These are phyloP conservation scores for Marasmius oreades DNA, from an alignment of 1,284 basidiomycete species.

Conservation along the genomic window DNA sequence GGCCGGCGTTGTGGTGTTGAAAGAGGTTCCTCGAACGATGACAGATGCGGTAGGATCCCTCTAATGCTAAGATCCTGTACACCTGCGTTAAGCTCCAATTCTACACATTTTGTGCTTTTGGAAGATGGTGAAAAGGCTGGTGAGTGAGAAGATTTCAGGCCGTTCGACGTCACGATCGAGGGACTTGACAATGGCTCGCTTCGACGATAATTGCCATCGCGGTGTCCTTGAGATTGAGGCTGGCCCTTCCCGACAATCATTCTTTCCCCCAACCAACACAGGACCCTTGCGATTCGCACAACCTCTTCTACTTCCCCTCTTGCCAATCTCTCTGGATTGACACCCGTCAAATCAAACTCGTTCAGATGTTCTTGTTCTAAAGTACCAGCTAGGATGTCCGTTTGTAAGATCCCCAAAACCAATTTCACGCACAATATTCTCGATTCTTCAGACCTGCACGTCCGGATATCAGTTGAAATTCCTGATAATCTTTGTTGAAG, in stretches of 20 bases:
- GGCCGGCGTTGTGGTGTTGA: not conserved
- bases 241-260: not conserved
- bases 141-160: not conserved
- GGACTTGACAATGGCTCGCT: not conserved
- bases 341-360: not conserved
- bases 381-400: not conserved
- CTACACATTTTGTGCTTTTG: not conserved
- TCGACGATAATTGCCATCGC: not conserved
- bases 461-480: not conserved
- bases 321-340: not conserved
- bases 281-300: not conserved
- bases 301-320: not conserved
- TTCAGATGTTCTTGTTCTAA: not conserved
- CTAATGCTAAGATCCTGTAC: not conserved
- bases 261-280: conserved; percentile 1
- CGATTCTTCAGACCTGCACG: not conserved
- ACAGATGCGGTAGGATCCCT: not conserved
- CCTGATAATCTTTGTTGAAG: not conserved
- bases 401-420: conserved; percentile 1
- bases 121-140: not conserved
- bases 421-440: not conserved
- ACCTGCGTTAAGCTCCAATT: not conserved
- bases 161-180: not conserved
- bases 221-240: not conserved
- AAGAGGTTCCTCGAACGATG: not conserved